Base-by-base conservation (phyloP, 768 basidiomycete species). In the Leccinum arenicola region DNA sequence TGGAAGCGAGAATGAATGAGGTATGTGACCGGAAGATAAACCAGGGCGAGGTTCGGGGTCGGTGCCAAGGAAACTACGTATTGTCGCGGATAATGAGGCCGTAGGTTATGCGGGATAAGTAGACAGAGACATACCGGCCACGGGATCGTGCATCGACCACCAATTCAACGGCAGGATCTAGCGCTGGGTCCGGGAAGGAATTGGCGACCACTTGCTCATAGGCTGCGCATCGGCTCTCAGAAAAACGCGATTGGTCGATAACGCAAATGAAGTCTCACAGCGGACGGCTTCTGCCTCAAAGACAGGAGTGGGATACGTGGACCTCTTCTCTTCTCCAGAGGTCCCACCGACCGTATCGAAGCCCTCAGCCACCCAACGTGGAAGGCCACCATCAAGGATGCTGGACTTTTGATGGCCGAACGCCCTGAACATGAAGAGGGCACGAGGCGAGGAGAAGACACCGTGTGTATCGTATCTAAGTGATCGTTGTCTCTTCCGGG, bases 361-460 rank as follows among this genome's bases (percentile, higher is more conserved):
- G 19, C 87, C 86, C 68, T 89, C 86, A 31, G 79, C 80, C 59
- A 84, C 77, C 91, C 92, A 96, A 43, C 83, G 77, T 33, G 91
- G 93, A 12, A 98, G 81, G 19, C 95, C 96, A n/a, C 97, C 97
- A 72, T 98, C 86, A 15, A 99, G 80, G 11, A 98, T 82, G 61
- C 90, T 92, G 8, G 94, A 92, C 48, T 86, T 87, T 33, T 79
- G 73, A 72, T 99, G 97, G 8, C 93, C 92, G 73, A 97, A 94
- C 23, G 89, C 81, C 75, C 90, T 84, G 82, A 98, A 97, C 79
- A 93, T 98, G 79, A 91, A 98, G 48, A 95, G 81, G 2, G 93
- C 93, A 59, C 97, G 84, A 55, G 97, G 95, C 21, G 93, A 84
- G 3, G 91, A 93, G 78, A 98, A 98, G 17, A 98, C 78, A 11